Conservation (phyloP, 257 asterid genomes). For the Cordia subcordata region DNA sequence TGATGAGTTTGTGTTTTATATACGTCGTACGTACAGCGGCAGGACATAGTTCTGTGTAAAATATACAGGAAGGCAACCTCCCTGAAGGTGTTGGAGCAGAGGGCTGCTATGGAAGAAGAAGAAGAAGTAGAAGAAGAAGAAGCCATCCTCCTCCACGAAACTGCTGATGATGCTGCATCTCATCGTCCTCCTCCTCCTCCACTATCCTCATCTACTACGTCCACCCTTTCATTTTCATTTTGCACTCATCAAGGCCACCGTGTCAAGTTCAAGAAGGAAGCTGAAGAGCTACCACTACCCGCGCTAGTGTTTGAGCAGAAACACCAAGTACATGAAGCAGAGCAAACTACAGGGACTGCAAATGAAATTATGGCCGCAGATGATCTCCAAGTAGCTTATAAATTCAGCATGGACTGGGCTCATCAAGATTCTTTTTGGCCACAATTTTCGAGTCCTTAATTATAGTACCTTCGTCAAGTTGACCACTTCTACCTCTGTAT, state of each 20-base stretch:
- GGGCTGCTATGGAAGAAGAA: slow-evolving; percentile 54
- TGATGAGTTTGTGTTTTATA: no score
- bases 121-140: slow-evolving; percentile 14
- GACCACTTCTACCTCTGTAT: no score
- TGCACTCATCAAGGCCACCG: no score
- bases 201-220: slow-evolving; percentile 17
- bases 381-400: neutral
- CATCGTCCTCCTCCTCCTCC: neutral
- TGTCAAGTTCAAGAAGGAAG: neutral
- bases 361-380: no score
- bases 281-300: slow-evolving; percentile 6
- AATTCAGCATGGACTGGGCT: neutral
- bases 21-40: no score
- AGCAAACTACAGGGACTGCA: neutral
- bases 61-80: slow-evolving; percentile 67
- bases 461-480: no score
- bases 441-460: neutral
- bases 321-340: neutral
- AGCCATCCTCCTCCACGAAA: no score
- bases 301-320: slow-evolving; percentile 3
- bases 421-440: neutral
- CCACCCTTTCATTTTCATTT: neutral
- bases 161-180: neutral
- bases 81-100: slow-evolving; percentile 55
- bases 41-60: slow-evolving; percentile 63